Conservation (phyloP, 345 rosid species). For the Ailanthus altissimus region DNA sequence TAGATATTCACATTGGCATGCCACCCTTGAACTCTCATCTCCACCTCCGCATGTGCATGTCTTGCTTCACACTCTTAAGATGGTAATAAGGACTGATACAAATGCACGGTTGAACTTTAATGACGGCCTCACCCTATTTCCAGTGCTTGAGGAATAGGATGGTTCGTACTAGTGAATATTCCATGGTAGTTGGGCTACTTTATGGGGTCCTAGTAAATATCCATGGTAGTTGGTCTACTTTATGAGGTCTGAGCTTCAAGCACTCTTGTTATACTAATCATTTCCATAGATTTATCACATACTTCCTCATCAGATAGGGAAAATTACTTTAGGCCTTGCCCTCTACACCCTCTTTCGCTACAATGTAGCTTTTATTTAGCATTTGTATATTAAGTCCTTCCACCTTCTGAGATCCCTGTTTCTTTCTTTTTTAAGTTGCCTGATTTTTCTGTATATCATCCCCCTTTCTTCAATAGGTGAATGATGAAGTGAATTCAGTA, state of each 20-base stretch:
- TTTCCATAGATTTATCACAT: conserved; percentile 3
- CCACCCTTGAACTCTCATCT: background rate
- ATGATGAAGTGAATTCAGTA: background rate
- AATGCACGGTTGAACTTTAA: background rate
- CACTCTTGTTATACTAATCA: background rate
- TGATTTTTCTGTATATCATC: background rate
- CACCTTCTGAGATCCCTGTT: background rate
- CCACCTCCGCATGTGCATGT: background rate
- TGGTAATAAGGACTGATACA: background rate
- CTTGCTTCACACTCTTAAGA: background rate
- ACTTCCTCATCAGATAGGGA: background rate
- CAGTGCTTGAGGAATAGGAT: background rate
- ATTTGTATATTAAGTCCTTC: background rate
- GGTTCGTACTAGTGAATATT: background rate
- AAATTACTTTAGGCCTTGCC: background rate
- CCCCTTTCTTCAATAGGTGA: background rate
- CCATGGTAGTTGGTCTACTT: background rate
- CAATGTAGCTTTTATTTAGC: background rate
- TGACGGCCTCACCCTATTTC: background rate
- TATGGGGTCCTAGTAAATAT: background rate
- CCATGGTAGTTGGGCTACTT: background rate
- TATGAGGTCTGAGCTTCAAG: background rate
- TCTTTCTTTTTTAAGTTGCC: background rate
- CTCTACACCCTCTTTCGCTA: background rate
- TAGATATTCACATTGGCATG: background rate